Conservation (phyloP, 345 rosid species). For the Gossypium thurberi region DNA sequence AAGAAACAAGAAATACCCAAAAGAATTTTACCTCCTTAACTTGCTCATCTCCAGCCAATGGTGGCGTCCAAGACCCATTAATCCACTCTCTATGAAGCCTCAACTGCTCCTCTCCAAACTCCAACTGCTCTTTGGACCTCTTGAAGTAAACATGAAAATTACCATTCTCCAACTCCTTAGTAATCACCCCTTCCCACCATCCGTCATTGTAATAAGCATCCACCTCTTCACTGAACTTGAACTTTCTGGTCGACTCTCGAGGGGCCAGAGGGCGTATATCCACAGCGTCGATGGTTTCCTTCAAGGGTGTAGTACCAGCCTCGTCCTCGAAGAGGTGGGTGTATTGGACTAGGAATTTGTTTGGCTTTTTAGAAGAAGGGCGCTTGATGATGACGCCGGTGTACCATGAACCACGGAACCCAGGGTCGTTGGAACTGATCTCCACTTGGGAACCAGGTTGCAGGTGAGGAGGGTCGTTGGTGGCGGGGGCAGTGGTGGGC, state of each 20-base stretch:
- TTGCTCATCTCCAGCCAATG: slow-evolving; percentile 27
- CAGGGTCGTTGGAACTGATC: slow-evolving; percentile 53
- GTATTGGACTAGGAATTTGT: slow-evolving; percentile 42
- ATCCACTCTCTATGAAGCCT: slow-evolving; percentile 74
- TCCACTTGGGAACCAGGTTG: slow-evolving; percentile 54
- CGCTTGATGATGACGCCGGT: slow-evolving; percentile 37
- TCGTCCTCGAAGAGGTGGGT: slow-evolving; percentile 44
- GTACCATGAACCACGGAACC: slow-evolving; percentile 74
- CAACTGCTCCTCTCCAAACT: slow-evolving; percentile 36
- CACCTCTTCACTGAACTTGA: slow-evolving; percentile 50
- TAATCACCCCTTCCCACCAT: slow-evolving; percentile 88
- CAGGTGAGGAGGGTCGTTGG: slow-evolving; percentile 17
- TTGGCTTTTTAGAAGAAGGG: slow-evolving; percentile 23
- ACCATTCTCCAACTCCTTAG: slow-evolving; percentile 43
- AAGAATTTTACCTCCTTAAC: slow-evolving; percentile 14
- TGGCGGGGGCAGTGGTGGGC: slow-evolving; percentile 6
- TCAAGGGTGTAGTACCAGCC: slow-evolving; percentile 33
- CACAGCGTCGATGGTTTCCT: slow-evolving; percentile 28
- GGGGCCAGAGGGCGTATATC: slow-evolving; percentile 56
- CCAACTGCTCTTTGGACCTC: slow-evolving; percentile 47
- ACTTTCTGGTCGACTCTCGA: slow-evolving; percentile 36
- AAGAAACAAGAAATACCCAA: not conserved
- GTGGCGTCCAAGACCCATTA: slow-evolving; percentile 57
- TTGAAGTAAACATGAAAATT: slow-evolving; percentile 56
- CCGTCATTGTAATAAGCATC: slow-evolving; percentile 68